phyloP scores from a whole-genome alignment of 2,329 filamentous ascomycete genomes.

The Colletotrichum sp. region DNA sequence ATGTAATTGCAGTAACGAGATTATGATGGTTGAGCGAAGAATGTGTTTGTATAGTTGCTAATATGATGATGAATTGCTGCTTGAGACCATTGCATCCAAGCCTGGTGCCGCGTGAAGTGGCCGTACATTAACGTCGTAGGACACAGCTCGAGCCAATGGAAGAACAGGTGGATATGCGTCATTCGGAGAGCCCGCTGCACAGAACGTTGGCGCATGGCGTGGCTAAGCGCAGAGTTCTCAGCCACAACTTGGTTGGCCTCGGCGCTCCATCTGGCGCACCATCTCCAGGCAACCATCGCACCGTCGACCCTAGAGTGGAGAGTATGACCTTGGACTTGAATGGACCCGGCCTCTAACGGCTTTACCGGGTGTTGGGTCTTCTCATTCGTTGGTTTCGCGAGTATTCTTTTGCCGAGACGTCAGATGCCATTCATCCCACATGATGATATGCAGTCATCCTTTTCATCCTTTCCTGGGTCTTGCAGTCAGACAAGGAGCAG shows the following conservation, averaged over 20 bases:
- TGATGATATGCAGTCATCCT: not conserved
- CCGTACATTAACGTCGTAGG: not conserved
- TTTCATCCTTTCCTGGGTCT: not conserved
- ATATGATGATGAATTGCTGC: not conserved
- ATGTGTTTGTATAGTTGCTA: not conserved
- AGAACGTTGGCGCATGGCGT: not conserved
- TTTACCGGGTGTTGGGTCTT: not conserved
- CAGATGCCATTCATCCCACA: not conserved
- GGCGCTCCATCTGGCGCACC: not conserved
- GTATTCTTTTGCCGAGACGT: not conserved
- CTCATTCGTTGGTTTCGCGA: not conserved
- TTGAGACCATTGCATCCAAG: not conserved
- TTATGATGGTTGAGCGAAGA: not conserved
- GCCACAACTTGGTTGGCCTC: not conserved
- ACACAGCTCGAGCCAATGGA: not conserved
- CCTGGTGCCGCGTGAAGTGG: not conserved
- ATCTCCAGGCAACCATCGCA: not conserved
- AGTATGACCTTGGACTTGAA: not conserved
- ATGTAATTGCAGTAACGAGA: not conserved
- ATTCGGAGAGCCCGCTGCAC: conserved; percentile 11
- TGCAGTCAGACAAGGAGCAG: not conserved
- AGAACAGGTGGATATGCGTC: not conserved
- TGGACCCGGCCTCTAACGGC: not conserved
- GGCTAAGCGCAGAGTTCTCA: not conserved
- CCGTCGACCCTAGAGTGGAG: not conserved